phyloP scores from a whole-genome alignment of 78 protist species.

The slime mould (Dictyostelium discoideum) region dicty_2.7 NC_007091.3:217501-218000 shows the following conservation, averaged over 20 bases:
- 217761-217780: conserved; percentile 37
- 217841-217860: too few relatives aligned
- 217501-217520: conserved; percentile 38
- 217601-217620: neutral
- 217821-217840: neutral
- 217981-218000: neutral
- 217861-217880: too few relatives aligned
- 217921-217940: neutral
- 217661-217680: conserved; percentile 28
- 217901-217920: too few relatives aligned
- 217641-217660: conserved; percentile 37
- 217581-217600: neutral
- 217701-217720: neutral
- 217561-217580: conserved; percentile 19
- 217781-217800: neutral
- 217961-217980: neutral
- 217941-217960: neutral
- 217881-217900: too few relatives aligned
- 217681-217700: neutral
- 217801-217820: neutral
- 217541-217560: conserved; percentile 15
- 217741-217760: conserved; percentile 20
- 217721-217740: conserved; percentile 16
- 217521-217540: conserved; percentile 50
- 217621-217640: conserved; percentile 8